A percentile compares a stretch with the other conserved stretches of the same genome.
phyloP scores from a whole-genome alignment of 768 basidiomycete species.

The Dioszegia crocea region DNA sequence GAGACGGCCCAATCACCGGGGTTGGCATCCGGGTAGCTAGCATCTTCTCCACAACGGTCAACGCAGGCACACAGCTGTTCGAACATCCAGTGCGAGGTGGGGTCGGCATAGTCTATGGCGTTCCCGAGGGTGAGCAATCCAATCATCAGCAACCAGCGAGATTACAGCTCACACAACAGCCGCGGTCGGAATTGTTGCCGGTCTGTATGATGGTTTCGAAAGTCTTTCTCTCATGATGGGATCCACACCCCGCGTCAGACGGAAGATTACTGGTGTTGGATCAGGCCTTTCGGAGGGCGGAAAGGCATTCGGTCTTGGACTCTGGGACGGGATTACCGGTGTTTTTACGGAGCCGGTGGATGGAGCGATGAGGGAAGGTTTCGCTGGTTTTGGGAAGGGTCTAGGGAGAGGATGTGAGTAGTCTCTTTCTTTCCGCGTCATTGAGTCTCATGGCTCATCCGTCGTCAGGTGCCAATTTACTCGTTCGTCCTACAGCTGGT shows the following conservation, averaged over 20 bases:
- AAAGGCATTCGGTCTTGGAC: slow-evolving; percentile 48
- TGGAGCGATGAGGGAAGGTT: slow-evolving; percentile 48
- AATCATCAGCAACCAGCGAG: background rate
- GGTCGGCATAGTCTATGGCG: slow-evolving; percentile 1
- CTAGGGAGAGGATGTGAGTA: slow-evolving; percentile 40
- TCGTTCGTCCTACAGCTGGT: slow-evolving; percentile 37
- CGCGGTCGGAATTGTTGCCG: slow-evolving; percentile 51
- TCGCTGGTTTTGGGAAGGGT: slow-evolving; percentile 48
- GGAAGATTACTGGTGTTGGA: slow-evolving; percentile 50
- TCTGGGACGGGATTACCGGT: slow-evolving; percentile 49
- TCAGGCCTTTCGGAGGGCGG: slow-evolving; percentile 55
- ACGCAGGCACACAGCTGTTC: slow-evolving; percentile 4
- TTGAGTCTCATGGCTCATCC: background rate
- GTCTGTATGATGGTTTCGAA: slow-evolving; percentile 13
- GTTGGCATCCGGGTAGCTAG: slow-evolving; percentile 54
- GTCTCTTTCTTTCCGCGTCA: background rate
- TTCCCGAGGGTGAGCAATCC: slow-evolving; percentile 9
- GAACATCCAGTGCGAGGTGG: background rate
- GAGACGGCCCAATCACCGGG: slow-evolving; percentile 51
- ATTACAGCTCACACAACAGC: no score
- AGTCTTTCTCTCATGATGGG: slow-evolving; percentile 12
- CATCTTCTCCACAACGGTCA: slow-evolving; percentile 51
- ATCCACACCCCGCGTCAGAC: background rate
- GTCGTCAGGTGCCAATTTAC: slow-evolving; percentile 38
- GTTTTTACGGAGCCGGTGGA: slow-evolving; percentile 48